These are phyloP conservation scores for Tuctoria greenei DNA, from an alignment of 176 grass and related monocot genomes.

Conservation along the genomic window DNA sequence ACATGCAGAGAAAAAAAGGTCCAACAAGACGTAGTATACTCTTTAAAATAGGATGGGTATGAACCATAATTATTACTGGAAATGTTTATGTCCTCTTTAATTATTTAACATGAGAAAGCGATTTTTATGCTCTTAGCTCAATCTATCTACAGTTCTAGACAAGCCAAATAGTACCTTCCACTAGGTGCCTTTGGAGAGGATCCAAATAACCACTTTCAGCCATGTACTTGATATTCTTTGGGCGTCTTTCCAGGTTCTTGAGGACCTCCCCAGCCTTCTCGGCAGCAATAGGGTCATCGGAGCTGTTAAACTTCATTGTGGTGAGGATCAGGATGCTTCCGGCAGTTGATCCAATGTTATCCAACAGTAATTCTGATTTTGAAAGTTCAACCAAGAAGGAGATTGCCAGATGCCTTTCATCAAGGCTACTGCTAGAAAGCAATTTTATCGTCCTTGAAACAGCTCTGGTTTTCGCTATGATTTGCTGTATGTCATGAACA, in stretches of 20 bases:
- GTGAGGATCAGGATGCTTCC: slow-evolving; percentile 79
- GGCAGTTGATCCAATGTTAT: slow-evolving; percentile 59
- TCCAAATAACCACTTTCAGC: slow-evolving; percentile 88
- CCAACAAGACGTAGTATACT: background rate
- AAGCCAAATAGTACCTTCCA: slow-evolving; percentile 65
- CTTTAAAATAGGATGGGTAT: background rate
- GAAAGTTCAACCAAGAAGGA: slow-evolving; percentile 81
- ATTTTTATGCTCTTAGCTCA: background rate
- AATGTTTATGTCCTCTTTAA: background rate
- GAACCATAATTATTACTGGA: background rate
- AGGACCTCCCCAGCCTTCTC: slow-evolving; percentile 68
- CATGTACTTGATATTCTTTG: slow-evolving; percentile 92
- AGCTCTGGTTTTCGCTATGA: slow-evolving; percentile 73
- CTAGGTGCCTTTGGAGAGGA: slow-evolving; percentile 71
- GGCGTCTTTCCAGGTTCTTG: slow-evolving; percentile 74
- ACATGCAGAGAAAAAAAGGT: background rate
- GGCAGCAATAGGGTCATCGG: slow-evolving; percentile 47
- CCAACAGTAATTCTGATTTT: slow-evolving; percentile 55
- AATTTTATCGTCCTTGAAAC: slow-evolving; percentile 64
- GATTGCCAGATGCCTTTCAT: slow-evolving; percentile 68
- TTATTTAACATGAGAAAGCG: background rate
- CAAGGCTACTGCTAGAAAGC: slow-evolving; percentile 56
- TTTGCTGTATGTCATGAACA: slow-evolving; percentile 50
- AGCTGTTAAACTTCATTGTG: slow-evolving; percentile 83
- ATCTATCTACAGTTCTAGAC: background rate